These are phyloP conservation scores for Fusarium oxysporum DNA, from an alignment of 2,329 filamentous ascomycete species.

Conservation along the genomic window DNA sequence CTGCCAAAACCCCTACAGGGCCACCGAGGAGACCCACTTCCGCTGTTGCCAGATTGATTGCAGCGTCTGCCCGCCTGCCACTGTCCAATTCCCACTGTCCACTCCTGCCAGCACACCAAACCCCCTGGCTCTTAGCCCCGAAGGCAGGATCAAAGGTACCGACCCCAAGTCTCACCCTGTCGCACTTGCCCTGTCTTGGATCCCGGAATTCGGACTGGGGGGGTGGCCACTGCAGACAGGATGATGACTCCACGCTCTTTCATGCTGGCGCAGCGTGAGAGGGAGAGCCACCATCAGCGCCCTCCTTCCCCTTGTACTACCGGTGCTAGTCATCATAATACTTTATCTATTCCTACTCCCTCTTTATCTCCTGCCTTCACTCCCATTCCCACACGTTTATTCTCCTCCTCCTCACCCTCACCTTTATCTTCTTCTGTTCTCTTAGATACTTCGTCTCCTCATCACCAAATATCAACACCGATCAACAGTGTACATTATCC, in stretches of 20 bases:
- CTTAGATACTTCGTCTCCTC: slow-evolving; percentile 30
- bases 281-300: slow-evolving; percentile 32
- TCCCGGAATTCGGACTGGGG: slow-evolving; percentile 31
- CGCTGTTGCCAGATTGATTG: slow-evolving; percentile 41
- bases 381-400: slow-evolving; percentile 26
- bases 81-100: neutral
- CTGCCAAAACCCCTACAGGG: slow-evolving; percentile 23
- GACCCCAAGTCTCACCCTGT: slow-evolving; percentile 30
- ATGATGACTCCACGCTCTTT: slow-evolving; percentile 48
- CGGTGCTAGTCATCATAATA: slow-evolving; percentile 37
- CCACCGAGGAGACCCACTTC: slow-evolving; percentile 25
- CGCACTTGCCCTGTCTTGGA: slow-evolving; percentile 37
- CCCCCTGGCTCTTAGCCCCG: slow-evolving; percentile 5
- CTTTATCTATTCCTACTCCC: slow-evolving; percentile 39
- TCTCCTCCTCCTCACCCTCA: slow-evolving; percentile 21
- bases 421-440: slow-evolving; percentile 18
- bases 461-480: slow-evolving; percentile 6
- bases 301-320: slow-evolving; percentile 35
- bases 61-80: neutral
- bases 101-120: slow-evolving; percentile 36
- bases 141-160: slow-evolving; percentile 30
- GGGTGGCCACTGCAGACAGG: slow-evolving; percentile 28
- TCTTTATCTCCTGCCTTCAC: slow-evolving; percentile 35
- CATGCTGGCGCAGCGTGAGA: slow-evolving; percentile 43
- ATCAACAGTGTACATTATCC: slow-evolving; percentile 11